phyloP scores from a whole-genome alignment of 2,329 filamentous ascomycete species.

The Trichothecium sympodiale region DNA sequence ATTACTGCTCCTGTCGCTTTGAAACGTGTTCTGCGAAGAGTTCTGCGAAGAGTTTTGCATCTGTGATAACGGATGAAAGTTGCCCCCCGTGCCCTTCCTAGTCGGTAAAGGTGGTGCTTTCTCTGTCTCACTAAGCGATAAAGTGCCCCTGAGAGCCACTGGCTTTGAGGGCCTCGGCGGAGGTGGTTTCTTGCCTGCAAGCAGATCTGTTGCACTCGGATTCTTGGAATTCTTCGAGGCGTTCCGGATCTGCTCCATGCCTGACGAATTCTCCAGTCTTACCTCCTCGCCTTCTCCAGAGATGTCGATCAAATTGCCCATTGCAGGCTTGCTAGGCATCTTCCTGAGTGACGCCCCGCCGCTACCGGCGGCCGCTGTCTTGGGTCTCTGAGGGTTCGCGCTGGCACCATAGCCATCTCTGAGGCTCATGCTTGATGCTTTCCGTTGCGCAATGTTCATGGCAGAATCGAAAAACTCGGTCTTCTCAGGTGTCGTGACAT shows the following conservation, averaged over 20 bases:
- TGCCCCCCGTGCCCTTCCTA: constrained; percentile 17
- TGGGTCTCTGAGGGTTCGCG: too few relatives aligned
- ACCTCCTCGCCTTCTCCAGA: constrained; percentile 37
- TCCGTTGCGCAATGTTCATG: constrained; percentile 15
- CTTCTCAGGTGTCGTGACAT: constrained; percentile 72
- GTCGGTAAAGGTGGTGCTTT: constrained; percentile 23
- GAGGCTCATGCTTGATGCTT: too few relatives aligned
- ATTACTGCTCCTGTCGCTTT: too few relatives aligned
- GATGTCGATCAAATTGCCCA: constrained; percentile 51
- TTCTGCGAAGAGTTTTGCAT: constrained; percentile 28
- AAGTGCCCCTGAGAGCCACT: constrained; percentile 35
- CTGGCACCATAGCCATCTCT: too few relatives aligned
- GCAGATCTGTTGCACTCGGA: constrained; percentile 18
- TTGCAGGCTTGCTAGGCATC: constrained; percentile 25
- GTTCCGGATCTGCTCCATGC: too few relatives aligned
- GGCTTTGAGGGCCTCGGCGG: constrained; percentile 51
- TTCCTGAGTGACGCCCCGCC: constrained; percentile 4
- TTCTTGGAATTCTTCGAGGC: constrained; percentile 10
- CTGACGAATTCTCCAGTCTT: constrained; percentile 20
- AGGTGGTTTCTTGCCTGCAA: constrained; percentile 22
- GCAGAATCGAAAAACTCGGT: constrained; percentile 66
- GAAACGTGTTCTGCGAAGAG: constrained; percentile 12
- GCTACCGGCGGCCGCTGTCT: too few relatives aligned
- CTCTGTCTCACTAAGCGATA: constrained; percentile 17
- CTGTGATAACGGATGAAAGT: constrained; percentile 27